phyloP scores from a whole-genome alignment of 2,329 filamentous ascomycete genomes.

The Colletotrichum viniferum region DNA sequence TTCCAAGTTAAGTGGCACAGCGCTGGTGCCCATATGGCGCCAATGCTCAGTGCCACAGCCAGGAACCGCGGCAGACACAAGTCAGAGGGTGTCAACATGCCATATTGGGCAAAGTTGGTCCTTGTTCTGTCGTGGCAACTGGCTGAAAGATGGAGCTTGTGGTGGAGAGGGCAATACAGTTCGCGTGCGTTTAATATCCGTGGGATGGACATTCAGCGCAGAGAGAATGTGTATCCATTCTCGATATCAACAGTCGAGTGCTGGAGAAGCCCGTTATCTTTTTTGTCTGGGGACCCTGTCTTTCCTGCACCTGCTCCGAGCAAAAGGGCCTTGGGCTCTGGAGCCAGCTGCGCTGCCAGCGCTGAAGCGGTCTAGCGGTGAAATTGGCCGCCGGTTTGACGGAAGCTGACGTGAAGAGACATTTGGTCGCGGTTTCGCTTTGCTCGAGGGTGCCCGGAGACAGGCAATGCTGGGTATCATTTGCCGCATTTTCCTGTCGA shows the following conservation, averaged over 20 bases:
- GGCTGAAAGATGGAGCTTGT: neutral
- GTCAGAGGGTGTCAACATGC: neutral
- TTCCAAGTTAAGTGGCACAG: constrained; percentile 5
- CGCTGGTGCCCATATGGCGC: neutral
- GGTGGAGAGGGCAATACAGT: constrained; percentile 6
- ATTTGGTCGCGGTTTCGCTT: neutral
- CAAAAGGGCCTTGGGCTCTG: neutral
- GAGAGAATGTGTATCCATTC: neutral
- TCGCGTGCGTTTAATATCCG: constrained; percentile 17
- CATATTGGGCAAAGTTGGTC: neutral
- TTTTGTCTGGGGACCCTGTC: constrained; percentile 3
- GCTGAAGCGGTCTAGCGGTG: neutral
- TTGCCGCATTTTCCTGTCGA: neutral
- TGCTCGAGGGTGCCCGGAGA: neutral
- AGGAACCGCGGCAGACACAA: constrained; percentile 8
- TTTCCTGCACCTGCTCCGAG: neutral
- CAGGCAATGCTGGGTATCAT: neutral
- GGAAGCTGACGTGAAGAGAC: neutral
- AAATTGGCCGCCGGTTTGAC: neutral
- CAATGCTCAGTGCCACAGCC: constrained; percentile 3
- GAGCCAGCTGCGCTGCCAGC: neutral
- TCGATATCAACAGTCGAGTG: constrained; percentile 3
- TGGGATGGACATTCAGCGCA: neutral
- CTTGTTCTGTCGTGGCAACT: neutral
- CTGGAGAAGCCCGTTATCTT: constrained; percentile 10